phyloP scores from a whole-genome alignment of 345 rosid genomes.

The Turnera subulata region DNA sequence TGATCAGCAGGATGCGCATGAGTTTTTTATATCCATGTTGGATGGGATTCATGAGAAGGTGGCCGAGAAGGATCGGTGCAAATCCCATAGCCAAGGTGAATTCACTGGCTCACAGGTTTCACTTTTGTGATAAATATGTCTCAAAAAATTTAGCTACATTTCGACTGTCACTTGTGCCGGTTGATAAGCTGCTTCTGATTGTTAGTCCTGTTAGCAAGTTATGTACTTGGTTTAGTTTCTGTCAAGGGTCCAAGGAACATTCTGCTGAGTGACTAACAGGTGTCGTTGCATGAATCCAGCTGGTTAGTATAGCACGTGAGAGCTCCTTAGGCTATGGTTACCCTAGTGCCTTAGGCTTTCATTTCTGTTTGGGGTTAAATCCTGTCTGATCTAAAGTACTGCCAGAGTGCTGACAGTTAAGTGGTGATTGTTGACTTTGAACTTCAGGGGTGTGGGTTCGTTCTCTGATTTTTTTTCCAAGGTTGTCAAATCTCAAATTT shows the following conservation, averaged over 20 bases:
- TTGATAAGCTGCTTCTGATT: no score
- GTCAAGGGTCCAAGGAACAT: no score
- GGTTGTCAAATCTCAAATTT: slow-evolving; percentile 37
- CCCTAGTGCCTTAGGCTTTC: not conserved
- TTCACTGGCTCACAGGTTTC: not conserved
- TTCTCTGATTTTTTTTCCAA: slow-evolving; percentile 38
- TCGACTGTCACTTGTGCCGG: no score
- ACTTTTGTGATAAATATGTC: not conserved
- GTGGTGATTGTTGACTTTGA: slow-evolving; percentile 31
- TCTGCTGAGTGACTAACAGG: no score
- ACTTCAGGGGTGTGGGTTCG: slow-evolving; percentile 55
- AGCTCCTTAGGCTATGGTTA: slow-evolving; percentile 11
- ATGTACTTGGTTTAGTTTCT: no score
- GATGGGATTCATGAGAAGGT: slow-evolving; percentile 85
- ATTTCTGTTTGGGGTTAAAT: slow-evolving; percentile 18
- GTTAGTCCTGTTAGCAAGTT: no score
- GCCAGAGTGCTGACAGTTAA: slow-evolving; percentile 22
- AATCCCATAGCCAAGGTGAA: slow-evolving; percentile 42
- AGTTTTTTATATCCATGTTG: slow-evolving; percentile 83
- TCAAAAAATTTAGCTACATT: not conserved
- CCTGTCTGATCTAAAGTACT: slow-evolving; percentile 26
- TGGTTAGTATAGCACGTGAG: no score
- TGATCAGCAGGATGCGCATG: slow-evolving; percentile 94
- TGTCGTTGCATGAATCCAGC: no score
- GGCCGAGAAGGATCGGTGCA: slow-evolving; percentile 41